Base-by-base conservation (phyloP, 192 early-diverging fungal genomes). In the Endogone sp. region DNA sequence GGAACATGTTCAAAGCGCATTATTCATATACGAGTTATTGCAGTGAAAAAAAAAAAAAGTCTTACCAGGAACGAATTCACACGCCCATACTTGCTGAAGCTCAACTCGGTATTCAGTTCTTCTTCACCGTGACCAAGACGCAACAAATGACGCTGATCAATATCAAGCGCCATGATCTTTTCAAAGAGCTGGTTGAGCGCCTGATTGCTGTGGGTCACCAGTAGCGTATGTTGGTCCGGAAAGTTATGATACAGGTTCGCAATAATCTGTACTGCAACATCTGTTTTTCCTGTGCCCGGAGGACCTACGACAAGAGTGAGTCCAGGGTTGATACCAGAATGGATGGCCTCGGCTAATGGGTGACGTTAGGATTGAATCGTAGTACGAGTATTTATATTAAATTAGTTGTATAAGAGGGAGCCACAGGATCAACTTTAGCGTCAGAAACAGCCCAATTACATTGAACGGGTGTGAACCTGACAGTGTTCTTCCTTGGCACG, bases 151-250 rank as follows among this genome's bases (percentile, higher is more conserved):
- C 97, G 86, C 25, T 92, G 87, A 75, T 97, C 94, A 27, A 99
- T 96, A 74, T 98, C 93, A 64, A 93, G 75, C 3, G 82, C 88
- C 30, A 92, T 88, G 64, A 99, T 97, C 71, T 98, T 98, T 75
- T 93, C 95, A 71, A 99, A 99, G 49, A 99, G 85, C 65, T 99
- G 97, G 80, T 98, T 98, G 44, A 99, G 82, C n/a, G 97, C 97
- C 77, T 98, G 96, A 77, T 99, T 99, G 55, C 93, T 96, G 71
- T 97, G 95, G 3, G 98, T 97, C 13, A 99, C 83, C 3, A 99
- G 77, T 24, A 99, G 85, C 20, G 91, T 98, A 58, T 94, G 96
- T 71, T 98, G 90, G 16, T 88, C 79, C 1, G 95, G 94, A 79
- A 88, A 81, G 65, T 92, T 93, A 81, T 97, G 95, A 74, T 99